Evolutionary conservation across 495 filamentous ascomycete species (phyloP).

Genomic region (Aspergillus sclerotioniger): DNA sequence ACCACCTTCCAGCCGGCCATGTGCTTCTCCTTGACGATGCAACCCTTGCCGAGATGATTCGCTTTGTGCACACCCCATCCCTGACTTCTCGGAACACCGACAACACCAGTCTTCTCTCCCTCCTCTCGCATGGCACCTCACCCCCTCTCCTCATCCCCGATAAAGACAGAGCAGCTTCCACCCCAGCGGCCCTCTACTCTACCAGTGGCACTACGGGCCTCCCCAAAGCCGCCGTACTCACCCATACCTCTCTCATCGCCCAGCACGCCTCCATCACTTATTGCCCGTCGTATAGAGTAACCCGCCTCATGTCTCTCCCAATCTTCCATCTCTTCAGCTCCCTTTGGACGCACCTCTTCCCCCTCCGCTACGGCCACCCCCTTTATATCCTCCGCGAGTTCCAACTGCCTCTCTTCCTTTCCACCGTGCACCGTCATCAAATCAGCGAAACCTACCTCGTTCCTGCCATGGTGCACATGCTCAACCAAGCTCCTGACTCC

Average conservation of each 20-base stretch:
- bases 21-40: background rate
- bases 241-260: constrained; percentile 4
- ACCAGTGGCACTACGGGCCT: constrained; percentile 6
- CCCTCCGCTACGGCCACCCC: constrained; percentile 4
- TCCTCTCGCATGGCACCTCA: background rate
- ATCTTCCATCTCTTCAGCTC: constrained; percentile 4
- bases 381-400: background rate
- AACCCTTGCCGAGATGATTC: background rate
- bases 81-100: background rate
- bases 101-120: background rate
- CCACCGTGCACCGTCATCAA: background rate
- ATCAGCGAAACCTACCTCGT: constrained; percentile 7
- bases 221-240: constrained; percentile 4
- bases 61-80: background rate
- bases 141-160: background rate
- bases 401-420: background rate
- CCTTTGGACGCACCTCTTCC: constrained; percentile 1
- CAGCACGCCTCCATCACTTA: background rate
- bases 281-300: background rate
- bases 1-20: background rate
- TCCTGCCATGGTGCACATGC: constrained; percentile 4
- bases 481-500: background rate
- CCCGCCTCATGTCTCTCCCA: background rate
- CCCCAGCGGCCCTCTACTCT: constrained; percentile 2
- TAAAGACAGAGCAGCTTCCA: background rate